Evolutionary conservation across 2,329 filamentous ascomycete genomes (phyloP).

Genomic region (Blumeria hordei): DNA sequence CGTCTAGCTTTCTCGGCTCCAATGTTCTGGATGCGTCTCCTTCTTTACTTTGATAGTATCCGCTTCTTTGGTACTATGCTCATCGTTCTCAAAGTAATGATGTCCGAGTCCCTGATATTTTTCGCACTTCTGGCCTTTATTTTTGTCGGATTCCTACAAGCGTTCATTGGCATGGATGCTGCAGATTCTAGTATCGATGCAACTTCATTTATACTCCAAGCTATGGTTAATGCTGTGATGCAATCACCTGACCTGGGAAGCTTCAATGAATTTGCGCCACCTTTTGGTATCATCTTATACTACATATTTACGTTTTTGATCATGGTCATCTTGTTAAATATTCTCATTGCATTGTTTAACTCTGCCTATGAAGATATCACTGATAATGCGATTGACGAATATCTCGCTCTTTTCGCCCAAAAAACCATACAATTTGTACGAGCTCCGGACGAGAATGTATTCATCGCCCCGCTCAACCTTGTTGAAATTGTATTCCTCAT

Average conservation of each 20-base stretch:
- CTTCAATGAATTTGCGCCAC: constrained; percentile 76
- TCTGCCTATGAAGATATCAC: constrained; percentile 74
- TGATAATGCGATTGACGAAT: constrained; percentile 77
- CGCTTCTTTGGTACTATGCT: constrained; percentile 97
- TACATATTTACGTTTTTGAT: constrained; percentile 96
- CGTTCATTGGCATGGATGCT: constrained; percentile 76
- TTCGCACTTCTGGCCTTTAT: constrained; percentile 76
- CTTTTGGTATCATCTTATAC: constrained; percentile 86
- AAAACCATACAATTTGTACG: constrained; percentile 95
- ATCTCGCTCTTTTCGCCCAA: constrained; percentile 73
- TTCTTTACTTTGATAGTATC: constrained; percentile 82
- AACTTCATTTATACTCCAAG: constrained; percentile 48
- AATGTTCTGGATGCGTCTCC: constrained; percentile 85
- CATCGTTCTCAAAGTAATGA: constrained; percentile 85
- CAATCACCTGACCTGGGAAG: constrained; percentile 71
- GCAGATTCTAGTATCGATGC: constrained; percentile 48
- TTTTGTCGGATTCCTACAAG: constrained; percentile 70
- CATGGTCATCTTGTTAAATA: constrained; percentile 83
- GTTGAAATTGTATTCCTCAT: constrained; percentile 64
- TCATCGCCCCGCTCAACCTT: constrained; percentile 86
- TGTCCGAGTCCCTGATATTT: constrained; percentile 87
- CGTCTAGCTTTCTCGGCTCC: constrained; percentile 56
- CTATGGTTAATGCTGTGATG: constrained; percentile 80
- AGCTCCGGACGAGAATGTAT: constrained; percentile 93
- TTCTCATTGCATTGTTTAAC: constrained; percentile 93